Evolutionary conservation across 805 yeast species (phyloP), one percentile per base, ranked within the genome.

Genomic region (Kuraishia hungarica): DNA sequence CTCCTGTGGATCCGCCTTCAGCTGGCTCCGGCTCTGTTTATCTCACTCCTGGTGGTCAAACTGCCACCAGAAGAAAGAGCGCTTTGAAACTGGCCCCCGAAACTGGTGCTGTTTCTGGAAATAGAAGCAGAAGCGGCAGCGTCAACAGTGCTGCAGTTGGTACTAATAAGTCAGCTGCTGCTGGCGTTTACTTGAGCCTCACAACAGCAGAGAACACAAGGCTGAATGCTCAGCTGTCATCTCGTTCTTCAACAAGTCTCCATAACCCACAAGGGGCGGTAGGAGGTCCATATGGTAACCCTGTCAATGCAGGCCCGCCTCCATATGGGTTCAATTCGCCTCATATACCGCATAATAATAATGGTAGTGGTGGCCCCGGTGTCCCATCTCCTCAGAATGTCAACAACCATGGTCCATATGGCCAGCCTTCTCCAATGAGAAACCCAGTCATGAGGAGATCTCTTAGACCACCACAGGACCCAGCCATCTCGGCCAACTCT

Each of bases 201-300:
- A 78, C 92, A 0, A 87, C 94, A 0, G 92, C 92, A 1, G 91
- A 87, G 63, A 87, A 87, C 66, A 87, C 94, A 0, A 75, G 91
- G 56, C 64, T 86, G 55, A 87, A 87, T 68, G 86, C 93, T 1
- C 78, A 79, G 57, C 65, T 82, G 63, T 76, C 83, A 6, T 63
- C 71, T n/a, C 70, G 70, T 0, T 61, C 78, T 0, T 60, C 74
- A 17, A 46, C 20, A 54, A 23, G 29, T 53, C 55, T 17, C 24
- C 55, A 24, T 51, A 58, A 21, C 39, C 51, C 28, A 26, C 53
- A 8, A 52, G 52, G 26, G 52, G 54, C 53, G 35, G 54, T 48
- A 43, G 48, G 53, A 4, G 52, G 52, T 49, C 24, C 56, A 13
- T 52, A 51, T 22, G 24, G 26, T 17, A 35, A 35, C 43, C 43